These are phyloP conservation scores for Daldinia grandis DNA, from an alignment of 495 filamentous ascomycete genomes.

Conservation along the genomic window DNA sequence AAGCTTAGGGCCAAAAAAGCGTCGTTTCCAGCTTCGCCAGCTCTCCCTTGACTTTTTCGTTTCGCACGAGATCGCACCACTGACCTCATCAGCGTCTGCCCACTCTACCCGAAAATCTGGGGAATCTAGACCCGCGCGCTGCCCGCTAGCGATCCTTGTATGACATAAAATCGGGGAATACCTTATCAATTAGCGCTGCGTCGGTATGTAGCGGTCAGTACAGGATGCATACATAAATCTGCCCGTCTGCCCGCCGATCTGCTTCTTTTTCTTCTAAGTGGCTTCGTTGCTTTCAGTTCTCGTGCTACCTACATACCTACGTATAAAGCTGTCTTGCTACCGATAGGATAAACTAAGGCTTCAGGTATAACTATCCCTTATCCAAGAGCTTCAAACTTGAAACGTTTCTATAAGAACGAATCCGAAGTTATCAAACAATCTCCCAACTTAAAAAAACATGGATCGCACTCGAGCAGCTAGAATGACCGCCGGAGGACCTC, in stretches of 20 bases:
- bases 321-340: background rate
- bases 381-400: background rate
- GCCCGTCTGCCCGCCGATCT: background rate
- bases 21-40: background rate
- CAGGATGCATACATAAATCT: slow-evolving; percentile 24
- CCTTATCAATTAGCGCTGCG: slow-evolving; percentile 20
- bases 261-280: background rate
- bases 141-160: slow-evolving; percentile 18
- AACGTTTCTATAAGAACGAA: background rate
- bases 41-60: slow-evolving; percentile 34
- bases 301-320: background rate
- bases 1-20: slow-evolving; percentile 5
- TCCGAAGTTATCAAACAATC: background rate
- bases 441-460: slow-evolving; percentile 14
- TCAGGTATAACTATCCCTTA: background rate
- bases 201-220: slow-evolving; percentile 29
- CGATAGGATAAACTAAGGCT: background rate
- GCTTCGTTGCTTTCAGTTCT: background rate
- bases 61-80: slow-evolving; percentile 31
- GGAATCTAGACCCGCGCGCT: slow-evolving; percentile 39
- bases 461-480: slow-evolving; percentile 28
- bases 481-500: slow-evolving; percentile 25
- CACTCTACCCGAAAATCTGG: slow-evolving; percentile 29
- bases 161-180: slow-evolving; percentile 36
- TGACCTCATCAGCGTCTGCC: slow-evolving; percentile 34